A percentile compares a stretch with the other conserved stretches of the same genome.
phyloP scores from a whole-genome alignment of 2,329 filamentous ascomycete genomes.

The Colletotrichum orbiculare region DNA sequence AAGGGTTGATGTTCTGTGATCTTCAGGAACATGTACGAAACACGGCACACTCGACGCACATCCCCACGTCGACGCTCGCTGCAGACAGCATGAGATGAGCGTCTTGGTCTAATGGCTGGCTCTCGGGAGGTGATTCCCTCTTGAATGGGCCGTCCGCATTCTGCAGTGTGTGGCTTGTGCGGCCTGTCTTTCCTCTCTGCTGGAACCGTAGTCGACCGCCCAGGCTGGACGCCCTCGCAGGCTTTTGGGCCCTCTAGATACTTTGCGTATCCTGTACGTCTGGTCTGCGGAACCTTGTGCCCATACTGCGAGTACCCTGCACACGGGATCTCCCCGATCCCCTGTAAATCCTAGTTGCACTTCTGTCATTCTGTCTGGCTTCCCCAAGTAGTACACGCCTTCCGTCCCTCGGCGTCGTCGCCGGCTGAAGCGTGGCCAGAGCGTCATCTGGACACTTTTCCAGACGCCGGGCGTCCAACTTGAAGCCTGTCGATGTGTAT shows the following conservation, averaged over 20 bases:
- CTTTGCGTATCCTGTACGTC: background rate
- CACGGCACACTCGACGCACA: background rate
- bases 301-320: background rate
- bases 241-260: background rate
- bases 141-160: constrained; percentile 13
- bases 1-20: background rate
- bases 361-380: background rate
- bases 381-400: constrained; percentile 11
- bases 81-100: background rate
- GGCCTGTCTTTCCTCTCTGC: background rate
- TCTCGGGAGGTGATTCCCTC: background rate
- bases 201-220: constrained; percentile 1
- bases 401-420: background rate
- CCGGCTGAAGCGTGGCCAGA: background rate
- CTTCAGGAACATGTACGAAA: background rate
- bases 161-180: constrained; percentile 20
- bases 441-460: background rate
- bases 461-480: background rate
- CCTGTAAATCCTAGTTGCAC: constrained; percentile 7
- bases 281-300: background rate
- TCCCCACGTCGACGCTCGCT: background rate
- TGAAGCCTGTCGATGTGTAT: background rate
- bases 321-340: background rate
- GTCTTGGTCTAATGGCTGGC: constrained; percentile 1
- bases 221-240: constrained; percentile 5